These are phyloP conservation scores for Pisolithus microcarpus DNA, from an alignment of 768 basidiomycete genomes.

Conservation along the genomic window DNA sequence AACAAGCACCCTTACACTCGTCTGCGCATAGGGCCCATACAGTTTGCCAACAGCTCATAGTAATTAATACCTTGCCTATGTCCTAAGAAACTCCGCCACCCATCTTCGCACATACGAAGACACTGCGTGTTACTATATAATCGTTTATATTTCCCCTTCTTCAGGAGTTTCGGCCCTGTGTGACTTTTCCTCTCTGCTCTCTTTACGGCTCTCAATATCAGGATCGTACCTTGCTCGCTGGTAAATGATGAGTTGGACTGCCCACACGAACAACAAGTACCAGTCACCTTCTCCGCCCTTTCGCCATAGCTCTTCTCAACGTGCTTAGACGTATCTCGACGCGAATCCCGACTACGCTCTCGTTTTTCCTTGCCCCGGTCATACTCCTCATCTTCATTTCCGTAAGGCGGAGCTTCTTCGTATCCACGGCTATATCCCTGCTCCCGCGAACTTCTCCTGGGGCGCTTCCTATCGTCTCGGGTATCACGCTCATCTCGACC, in stretches of 20 bases:
- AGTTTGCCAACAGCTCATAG: slow-evolving; percentile 31
- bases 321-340: slow-evolving; percentile 27
- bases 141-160: slow-evolving; percentile 72
- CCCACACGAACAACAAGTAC: neutral
- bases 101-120: no score
- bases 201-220: slow-evolving; percentile 38
- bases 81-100: no score
- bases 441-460: slow-evolving; percentile 35
- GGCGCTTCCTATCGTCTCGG: slow-evolving; percentile 42
- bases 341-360: slow-evolving; percentile 41
- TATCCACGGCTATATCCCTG: slow-evolving; percentile 36
- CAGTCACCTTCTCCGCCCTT: slow-evolving; percentile 57
- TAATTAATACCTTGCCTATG: slow-evolving; percentile 6
- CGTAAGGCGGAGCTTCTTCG: slow-evolving; percentile 40
- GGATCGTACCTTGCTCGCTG: slow-evolving; percentile 52
- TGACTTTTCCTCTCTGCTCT: slow-evolving; percentile 32
- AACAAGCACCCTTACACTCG: slow-evolving; percentile 96
- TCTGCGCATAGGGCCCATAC: slow-evolving; percentile 81
- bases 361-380: slow-evolving; percentile 30
- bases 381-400: slow-evolving; percentile 34
- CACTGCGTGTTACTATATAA: no score
- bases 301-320: slow-evolving; percentile 29
- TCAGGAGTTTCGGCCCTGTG: slow-evolving; percentile 72
- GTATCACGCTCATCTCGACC: slow-evolving; percentile 52
- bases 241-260: slow-evolving; percentile 9